Evolutionary conservation across 345 rosid species (phyloP), one percentile per base, ranked within the genome.

Genomic region (Populus tremula): DNA sequence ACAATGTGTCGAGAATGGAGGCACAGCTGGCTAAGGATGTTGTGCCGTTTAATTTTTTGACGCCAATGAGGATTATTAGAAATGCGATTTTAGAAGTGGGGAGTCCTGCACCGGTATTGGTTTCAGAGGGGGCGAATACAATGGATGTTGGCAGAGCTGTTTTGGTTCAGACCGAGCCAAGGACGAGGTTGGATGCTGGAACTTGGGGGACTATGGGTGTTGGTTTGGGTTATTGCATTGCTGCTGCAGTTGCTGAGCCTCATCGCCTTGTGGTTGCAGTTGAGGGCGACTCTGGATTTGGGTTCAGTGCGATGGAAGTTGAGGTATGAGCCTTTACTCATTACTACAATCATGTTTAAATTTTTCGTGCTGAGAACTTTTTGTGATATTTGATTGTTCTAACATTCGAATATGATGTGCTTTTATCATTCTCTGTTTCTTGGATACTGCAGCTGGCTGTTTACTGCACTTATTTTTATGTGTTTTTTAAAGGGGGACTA

Each of bases 141-240:
- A 96, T 96, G 99, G 99, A 96, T 82, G 90, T 93, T 73, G 99
- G 98, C 16, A 89, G 99, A 82, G 87, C 95, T 6, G 99, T 96
- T 74, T 77, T 96, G 86, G 94, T 96, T 79, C 99, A 96, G 86
- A 93, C 88, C 5, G 98, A 96, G 88, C 96, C 99, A 1, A 90
- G 99, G 87, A 91, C 97, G 47, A 88, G 98, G 87, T 84, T 96
- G 86, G 99, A 96, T 93, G 99, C 99, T 56, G 99, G 99, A 74
- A 91, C 99, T 74, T 93, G 98, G 99, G 99, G 99, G 29, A 96
- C 99, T 38, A 96, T 96, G 99, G 99, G 99, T 59, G 97, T 96
- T 81, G 99, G 99, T 71, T 84, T 96, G 85, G 99, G 99, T 17
- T 96, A 93, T 85, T 96, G 98, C 85, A 90, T 96, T 77, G 99